phyloP scores from a whole-genome alignment of 495 filamentous ascomycete species.

The Hapsidospora chrysogenum region DNA sequence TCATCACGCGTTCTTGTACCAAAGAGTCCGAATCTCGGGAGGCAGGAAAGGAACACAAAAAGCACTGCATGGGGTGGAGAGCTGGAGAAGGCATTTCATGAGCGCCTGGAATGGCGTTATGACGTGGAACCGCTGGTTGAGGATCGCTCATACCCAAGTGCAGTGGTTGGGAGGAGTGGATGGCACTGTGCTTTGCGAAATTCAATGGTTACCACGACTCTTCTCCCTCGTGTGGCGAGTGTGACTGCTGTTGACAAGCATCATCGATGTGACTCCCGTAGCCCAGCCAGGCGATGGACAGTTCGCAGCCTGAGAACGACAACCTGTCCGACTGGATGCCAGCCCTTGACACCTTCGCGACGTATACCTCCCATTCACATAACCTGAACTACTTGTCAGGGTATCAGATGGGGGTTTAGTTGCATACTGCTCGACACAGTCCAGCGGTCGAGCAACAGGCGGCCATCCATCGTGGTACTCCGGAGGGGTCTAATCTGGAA shows the following conservation, averaged over 20 bases:
- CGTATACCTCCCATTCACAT: too few species aligned
- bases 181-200: slow-evolving; percentile 35
- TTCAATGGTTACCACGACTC: slow-evolving; percentile 32
- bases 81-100: slow-evolving; percentile 35
- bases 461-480: too few species aligned
- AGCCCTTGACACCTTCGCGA: too few species aligned
- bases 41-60: slow-evolving; percentile 20
- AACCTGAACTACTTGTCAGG: too few species aligned
- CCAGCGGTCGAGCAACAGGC: too few species aligned
- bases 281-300: too few species aligned
- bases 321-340: too few species aligned
- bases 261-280: too few species aligned
- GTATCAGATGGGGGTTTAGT: too few species aligned
- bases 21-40: slow-evolving; percentile 15
- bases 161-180: slow-evolving; percentile 20
- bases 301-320: too few species aligned
- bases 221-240: neutral
- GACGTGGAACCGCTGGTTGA: slow-evolving; percentile 38
- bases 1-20: slow-evolving; percentile 16
- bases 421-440: too few species aligned
- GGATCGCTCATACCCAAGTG: slow-evolving; percentile 35
- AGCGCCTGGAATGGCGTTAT: slow-evolving; percentile 29
- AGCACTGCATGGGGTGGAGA: slow-evolving; percentile 32
- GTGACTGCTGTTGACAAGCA: slow-evolving; percentile 1
- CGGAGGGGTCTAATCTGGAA: too few species aligned